Conservation (phyloP, 345 rosid species). For the Pelargonium nanum region DNA sequence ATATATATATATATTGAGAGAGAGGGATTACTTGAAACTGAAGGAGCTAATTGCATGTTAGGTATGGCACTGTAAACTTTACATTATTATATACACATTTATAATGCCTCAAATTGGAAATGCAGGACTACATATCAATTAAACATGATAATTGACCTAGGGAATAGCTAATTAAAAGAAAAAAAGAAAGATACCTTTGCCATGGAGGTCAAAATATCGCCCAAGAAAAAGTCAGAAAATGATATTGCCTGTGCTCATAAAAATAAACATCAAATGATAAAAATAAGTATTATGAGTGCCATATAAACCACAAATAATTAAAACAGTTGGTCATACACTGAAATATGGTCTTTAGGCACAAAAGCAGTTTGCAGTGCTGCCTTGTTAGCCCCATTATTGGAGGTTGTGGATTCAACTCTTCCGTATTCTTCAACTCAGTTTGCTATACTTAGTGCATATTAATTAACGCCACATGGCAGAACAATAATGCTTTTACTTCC, state of each 20-base stretch:
- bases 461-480: no score
- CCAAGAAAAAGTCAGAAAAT: conserved; percentile 85
- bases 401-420: background rate
- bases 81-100: no score
- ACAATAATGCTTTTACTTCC: background rate
- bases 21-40: no score
- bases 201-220: conserved; percentile 91
- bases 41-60: no score
- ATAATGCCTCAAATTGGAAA: no score
- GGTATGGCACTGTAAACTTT: no score
- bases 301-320: background rate
- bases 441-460: no score
- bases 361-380: background rate
- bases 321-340: background rate
- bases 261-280: conserved; percentile 8
- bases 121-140: background rate
- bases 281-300: background rate
- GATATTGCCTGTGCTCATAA: conserved; percentile 53
- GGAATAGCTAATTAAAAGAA: no score
- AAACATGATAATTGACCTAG: background rate
- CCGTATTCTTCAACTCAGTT: background rate
- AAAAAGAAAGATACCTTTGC: conserved; percentile 52
- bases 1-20: no score
- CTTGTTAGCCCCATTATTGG: background rate
- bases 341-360: background rate